Base-by-base conservation (phyloP, 352 stramenopile species). In the Globisporangium rhizosaccharum region DNA sequence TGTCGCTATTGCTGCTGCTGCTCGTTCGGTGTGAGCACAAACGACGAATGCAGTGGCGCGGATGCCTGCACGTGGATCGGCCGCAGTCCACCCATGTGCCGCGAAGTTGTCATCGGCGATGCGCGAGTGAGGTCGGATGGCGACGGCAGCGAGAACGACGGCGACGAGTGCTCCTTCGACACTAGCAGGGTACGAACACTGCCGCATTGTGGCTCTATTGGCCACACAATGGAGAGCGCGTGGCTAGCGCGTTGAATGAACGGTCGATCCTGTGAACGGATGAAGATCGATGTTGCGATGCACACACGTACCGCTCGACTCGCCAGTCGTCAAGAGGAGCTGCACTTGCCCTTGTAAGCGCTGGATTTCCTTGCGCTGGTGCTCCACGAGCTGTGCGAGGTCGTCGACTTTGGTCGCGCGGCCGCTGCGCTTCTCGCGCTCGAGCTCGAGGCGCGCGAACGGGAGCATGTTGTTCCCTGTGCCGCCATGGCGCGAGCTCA, bases 331-430 rank as follows among this genome's bases (percentile, higher is more conserved):
- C 25, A 92, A 56, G 1, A 92, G 53, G 10, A 92, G 44, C 53
- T 89, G 68, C 33, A 92, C 76, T 65, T 88, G 79, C 7, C 44
- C 75, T 51, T 91, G 79, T 4, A 92, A 60, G 0, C 77, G 79
- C 51, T 88, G 71, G 56, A 90, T 90, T 44, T 92, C 81, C 12
- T 67, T 72, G 54, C 76, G 83, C 53, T 90, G 83, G n/a, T 71
- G 72, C 6, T 83, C 70, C 2, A 90, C 64, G 1, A 82, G 60
- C 3, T 56, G 57, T 3, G 67, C 62, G 23, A 90, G 66, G 30
- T 90, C 77, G 37, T 85, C 70, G 14, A 61, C 51, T 30, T 73
- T 76, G 2, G 57, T 42, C 11, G 66, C 53, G 5, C 63, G 62
- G 0, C 65, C 61, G 15, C 50, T 65, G 39, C 68, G 57, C 56